Percentiles rank a stretch among this genome's conserved stretches.
phyloP scores from a whole-genome alignment of 345 rosid species.

The Arabis alpina region DNA sequence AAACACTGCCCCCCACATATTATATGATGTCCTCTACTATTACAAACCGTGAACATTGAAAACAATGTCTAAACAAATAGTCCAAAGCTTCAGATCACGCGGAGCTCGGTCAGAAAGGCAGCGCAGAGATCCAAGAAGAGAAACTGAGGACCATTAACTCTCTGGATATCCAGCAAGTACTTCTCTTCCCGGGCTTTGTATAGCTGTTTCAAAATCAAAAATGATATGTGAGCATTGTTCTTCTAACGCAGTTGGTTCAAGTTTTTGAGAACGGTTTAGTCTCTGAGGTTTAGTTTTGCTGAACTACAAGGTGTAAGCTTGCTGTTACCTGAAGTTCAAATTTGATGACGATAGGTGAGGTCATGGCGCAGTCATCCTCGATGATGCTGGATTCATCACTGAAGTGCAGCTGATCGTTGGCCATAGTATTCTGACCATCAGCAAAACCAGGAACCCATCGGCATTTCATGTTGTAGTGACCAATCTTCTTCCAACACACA shows the following conservation, averaged over 20 bases:
- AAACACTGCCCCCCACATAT: slow-evolving; percentile 39
- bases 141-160: slow-evolving; percentile 85
- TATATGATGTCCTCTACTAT: slow-evolving; percentile 26
- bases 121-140: slow-evolving; percentile 95
- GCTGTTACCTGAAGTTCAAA: slow-evolving; percentile 86
- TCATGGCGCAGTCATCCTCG: slow-evolving; percentile 52
- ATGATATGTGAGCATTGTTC: neutral
- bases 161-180: slow-evolving; percentile 85
- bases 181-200: slow-evolving; percentile 88
- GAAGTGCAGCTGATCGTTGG: slow-evolving; percentile 40
- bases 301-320: neutral
- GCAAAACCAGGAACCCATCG: slow-evolving; percentile 72
- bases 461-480: slow-evolving; percentile 97
- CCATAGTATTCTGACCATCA: slow-evolving; percentile 49
- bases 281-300: slow-evolving; percentile 20
- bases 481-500: slow-evolving; percentile 94
- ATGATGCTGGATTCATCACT: slow-evolving; percentile 69
- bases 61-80: slow-evolving; percentile 21
- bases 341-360: slow-evolving; percentile 65
- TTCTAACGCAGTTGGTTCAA: slow-evolving; percentile 1
- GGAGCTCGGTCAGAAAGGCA: slow-evolving; percentile 82
- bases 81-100: slow-evolving; percentile 55
- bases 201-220: slow-evolving; percentile 56
- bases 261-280: slow-evolving; percentile 1
- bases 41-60: slow-evolving; percentile 32